Evolutionary conservation across 176 grass and related monocot genomes (phyloP).

Genomic region (Panicum miliaceum): DNA sequence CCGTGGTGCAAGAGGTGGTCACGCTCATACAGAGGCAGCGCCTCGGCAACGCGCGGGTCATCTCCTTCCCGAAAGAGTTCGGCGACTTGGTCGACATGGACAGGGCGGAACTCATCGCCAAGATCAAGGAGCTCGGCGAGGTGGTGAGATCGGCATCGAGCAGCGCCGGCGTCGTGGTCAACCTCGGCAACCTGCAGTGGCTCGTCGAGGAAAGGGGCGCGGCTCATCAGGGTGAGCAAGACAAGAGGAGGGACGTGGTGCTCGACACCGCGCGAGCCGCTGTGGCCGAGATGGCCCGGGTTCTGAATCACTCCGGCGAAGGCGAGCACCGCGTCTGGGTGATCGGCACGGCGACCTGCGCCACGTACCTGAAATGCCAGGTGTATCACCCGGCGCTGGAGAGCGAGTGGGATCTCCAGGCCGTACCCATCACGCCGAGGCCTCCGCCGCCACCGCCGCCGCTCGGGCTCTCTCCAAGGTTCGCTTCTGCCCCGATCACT

Average conservation of each 20-base stretch:
- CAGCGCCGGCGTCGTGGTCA: constrained; percentile 51
- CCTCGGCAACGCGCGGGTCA: constrained; percentile 55
- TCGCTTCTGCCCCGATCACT: background rate
- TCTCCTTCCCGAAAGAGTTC: constrained; percentile 48
- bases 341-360: constrained; percentile 80
- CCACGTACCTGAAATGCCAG: constrained; percentile 82
- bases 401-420: constrained; percentile 87
- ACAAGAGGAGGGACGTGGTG: constrained; percentile 46
- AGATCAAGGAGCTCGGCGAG: constrained; percentile 60
- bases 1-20: constrained; percentile 66
- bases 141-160: constrained; percentile 24
- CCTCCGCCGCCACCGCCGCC: constrained; percentile 52
- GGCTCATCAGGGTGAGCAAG: constrained; percentile 1
- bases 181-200: constrained; percentile 87
- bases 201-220: constrained; percentile 57
- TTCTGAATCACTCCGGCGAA: constrained; percentile 41
- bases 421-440: constrained; percentile 69
- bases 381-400: constrained; percentile 83
- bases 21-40: constrained; percentile 55
- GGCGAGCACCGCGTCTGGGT: constrained; percentile 63
- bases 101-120: constrained; percentile 41
- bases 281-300: constrained; percentile 66
- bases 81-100: constrained; percentile 47
- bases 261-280: constrained; percentile 53
- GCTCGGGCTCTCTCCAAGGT: constrained; percentile 60